A percentile compares a stretch with the other conserved stretches of the same genome.
These are phyloP conservation scores for Sporothrix luriei DNA, from an alignment of 2,329 filamentous ascomycete genomes.

Conservation along the genomic window DNA sequence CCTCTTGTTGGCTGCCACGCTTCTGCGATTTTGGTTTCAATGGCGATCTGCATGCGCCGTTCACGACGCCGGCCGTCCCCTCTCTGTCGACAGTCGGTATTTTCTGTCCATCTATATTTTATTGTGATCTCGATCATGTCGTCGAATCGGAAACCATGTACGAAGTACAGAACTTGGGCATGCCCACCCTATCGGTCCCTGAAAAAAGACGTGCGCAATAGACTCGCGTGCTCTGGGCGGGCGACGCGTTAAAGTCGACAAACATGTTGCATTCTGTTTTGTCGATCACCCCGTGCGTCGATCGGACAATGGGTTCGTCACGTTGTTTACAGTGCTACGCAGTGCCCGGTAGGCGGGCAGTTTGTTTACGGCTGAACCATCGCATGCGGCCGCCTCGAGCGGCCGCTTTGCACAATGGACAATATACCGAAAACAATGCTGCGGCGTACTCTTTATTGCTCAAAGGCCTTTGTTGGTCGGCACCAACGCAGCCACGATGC, in stretches of 20 bases:
- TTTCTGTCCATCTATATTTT: not conserved
- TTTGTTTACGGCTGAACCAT: slow-evolving; percentile 12
- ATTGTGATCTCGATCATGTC: not conserved
- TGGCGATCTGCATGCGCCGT: slow-evolving; percentile 23
- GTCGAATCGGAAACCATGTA: slow-evolving; percentile 11
- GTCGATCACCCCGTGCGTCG: not conserved
- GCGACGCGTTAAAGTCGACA: not conserved
- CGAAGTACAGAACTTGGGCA: not conserved
- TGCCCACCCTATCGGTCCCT: not conserved
- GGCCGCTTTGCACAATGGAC: slow-evolving; percentile 13
- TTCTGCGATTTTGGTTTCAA: not conserved
- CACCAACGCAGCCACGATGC: not conserved
- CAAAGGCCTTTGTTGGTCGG: not conserved
- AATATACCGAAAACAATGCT: slow-evolving; percentile 4
- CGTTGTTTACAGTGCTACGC: not conserved
- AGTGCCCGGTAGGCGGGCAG: too few species aligned
- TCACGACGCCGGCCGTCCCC: not conserved
- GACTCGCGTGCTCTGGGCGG: slow-evolving; percentile 4
- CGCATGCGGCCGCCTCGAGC: not conserved
- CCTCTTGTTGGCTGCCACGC: not conserved
- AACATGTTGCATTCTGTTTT: not conserved
- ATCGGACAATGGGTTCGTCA: not conserved
- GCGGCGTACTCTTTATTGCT: not conserved
- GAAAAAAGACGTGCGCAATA: not conserved
- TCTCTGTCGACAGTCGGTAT: not conserved